A percentile compares a stretch with the other conserved stretches of the same genome.
phyloP scores from a whole-genome alignment of 2,329 filamentous ascomycete species.

The Aschersonia sp. region DNA sequence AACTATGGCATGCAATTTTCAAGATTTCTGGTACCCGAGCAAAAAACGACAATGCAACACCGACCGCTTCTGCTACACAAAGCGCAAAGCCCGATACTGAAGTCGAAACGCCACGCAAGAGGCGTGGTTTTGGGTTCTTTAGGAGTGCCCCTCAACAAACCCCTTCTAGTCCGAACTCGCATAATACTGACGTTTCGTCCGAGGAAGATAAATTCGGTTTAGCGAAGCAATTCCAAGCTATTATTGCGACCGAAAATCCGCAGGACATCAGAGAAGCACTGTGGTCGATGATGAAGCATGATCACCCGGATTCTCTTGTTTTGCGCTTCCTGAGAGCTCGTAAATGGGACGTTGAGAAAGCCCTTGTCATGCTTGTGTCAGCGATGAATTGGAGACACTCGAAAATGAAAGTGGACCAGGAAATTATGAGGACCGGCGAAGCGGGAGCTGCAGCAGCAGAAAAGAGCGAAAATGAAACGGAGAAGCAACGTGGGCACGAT shows the following conservation, averaged over 20 bases:
- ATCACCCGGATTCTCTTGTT: conserved; percentile 76
- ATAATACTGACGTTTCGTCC: conserved; percentile 27
- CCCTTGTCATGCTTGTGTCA: conserved; percentile 83
- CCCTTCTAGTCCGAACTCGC: conserved; percentile 12
- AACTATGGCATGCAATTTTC: conserved; percentile 68
- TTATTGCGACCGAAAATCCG: conserved; percentile 60
- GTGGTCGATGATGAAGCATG: conserved; percentile 91
- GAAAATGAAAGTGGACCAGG: conserved; percentile 78
- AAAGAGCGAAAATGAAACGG: conserved; percentile 37
- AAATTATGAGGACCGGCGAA: conserved; percentile 71
- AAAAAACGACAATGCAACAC: conserved; percentile 8
- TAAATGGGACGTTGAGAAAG: conserved; percentile 91
- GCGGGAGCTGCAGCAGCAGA: conserved; percentile 46
- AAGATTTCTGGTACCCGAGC: conserved; percentile 54
- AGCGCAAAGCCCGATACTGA: conserved; percentile 8
- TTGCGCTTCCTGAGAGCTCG: conserved; percentile 76
- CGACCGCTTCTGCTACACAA: background rate
- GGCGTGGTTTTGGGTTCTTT: conserved; percentile 51
- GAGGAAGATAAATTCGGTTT: conserved; percentile 87
- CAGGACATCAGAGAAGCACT: conserved; percentile 69
- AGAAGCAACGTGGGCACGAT: conserved; percentile 56
- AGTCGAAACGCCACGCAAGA: conserved; percentile 56
- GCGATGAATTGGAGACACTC: conserved; percentile 82
- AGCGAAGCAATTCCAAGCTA: conserved; percentile 72
- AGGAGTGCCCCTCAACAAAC: conserved; percentile 28